Evolutionary conservation across 768 basidiomycete genomes (phyloP).

Genomic region (Coprinopsis sp.): DNA sequence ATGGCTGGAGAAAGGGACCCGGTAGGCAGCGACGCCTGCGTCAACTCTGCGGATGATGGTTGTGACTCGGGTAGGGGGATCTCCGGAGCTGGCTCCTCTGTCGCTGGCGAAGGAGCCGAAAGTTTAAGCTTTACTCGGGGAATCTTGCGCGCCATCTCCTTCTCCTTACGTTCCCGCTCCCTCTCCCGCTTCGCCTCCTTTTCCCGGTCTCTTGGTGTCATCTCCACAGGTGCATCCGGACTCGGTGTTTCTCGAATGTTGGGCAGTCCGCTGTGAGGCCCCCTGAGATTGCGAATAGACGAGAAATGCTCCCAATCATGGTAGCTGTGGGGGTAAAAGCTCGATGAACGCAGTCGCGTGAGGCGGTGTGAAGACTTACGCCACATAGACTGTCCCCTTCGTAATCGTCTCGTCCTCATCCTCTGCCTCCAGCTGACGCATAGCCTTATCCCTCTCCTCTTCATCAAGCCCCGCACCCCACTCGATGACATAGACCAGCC

Average conservation of each 20-base stretch:
- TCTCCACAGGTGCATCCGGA: conserved; percentile 21
- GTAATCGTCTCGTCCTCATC: conserved; percentile 14
- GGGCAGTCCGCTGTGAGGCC: conserved; percentile 77
- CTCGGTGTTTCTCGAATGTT: conserved; percentile 49
- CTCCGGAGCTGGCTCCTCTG: too few relatives aligned
- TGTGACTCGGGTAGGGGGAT: too few relatives aligned
- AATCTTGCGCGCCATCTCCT: conserved; percentile 16
- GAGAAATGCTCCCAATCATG: conserved; percentile 96
- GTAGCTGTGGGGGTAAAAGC: conserved; percentile 44
- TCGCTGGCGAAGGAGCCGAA: conserved; percentile 12
- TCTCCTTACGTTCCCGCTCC: conserved; percentile 15
- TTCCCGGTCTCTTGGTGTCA: conserved; percentile 11
- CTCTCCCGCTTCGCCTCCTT: conserved; percentile 20
- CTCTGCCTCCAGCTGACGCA: conserved; percentile 10
- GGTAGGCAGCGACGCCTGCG: background rate
- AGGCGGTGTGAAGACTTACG: conserved; percentile 47
- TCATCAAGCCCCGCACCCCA: conserved; percentile 53
- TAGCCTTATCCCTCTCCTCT: conserved; percentile 4
- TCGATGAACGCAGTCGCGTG: conserved; percentile 1
- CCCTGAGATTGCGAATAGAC: conserved; percentile 81
- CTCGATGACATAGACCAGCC: conserved; percentile 86
- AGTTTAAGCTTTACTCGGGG: conserved; percentile 27
- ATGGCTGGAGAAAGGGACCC: conserved; percentile 6
- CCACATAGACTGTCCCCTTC: conserved; percentile 66
- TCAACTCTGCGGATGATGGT: conserved; percentile 26